Percentiles rank a stretch among this genome's conserved stretches.
Evolutionary conservation across 2,329 filamentous ascomycete species (phyloP).

Genomic region (Exophiala alcalophila): DNA sequence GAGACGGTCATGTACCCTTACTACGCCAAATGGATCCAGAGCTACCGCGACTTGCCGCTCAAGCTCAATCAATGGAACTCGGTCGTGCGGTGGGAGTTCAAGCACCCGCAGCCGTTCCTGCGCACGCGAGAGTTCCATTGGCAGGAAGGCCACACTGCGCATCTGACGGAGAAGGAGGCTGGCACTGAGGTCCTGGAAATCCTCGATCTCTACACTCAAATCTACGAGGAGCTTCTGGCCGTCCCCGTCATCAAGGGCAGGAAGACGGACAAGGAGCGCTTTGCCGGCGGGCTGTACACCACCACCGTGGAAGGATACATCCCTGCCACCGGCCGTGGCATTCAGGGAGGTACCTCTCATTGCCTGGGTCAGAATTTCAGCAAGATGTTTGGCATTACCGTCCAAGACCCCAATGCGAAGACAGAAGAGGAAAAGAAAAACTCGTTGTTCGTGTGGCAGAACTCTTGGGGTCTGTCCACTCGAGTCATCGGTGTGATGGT

Average conservation of each 20-base stretch:
- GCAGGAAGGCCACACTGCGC: constrained; percentile 95
- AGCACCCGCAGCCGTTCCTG: constrained; percentile 81
- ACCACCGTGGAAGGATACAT: constrained; percentile 98
- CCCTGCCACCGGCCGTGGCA: constrained; percentile 89
- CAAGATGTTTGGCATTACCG: constrained; percentile 98
- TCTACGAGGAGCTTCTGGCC: constrained; percentile 91
- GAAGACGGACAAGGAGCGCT: constrained; percentile 98
- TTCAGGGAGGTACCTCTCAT: constrained; percentile 94
- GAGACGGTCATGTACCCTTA: constrained; percentile 92
- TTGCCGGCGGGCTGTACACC: constrained; percentile 93
- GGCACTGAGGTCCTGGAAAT: constrained; percentile 87
- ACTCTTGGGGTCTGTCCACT: constrained; percentile 97
- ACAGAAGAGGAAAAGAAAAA: constrained; percentile 64
- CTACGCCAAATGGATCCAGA: constrained; percentile 95
- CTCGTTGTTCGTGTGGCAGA: constrained; percentile 91
- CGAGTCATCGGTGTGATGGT: constrained; percentile 98
- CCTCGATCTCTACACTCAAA: constrained; percentile 82
- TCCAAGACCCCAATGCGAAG: constrained; percentile 79
- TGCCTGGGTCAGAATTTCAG: constrained; percentile 96
- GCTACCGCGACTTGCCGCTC: constrained; percentile 89
- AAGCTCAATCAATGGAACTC: constrained; percentile 98
- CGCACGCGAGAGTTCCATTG: constrained; percentile 93
- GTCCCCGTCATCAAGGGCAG: constrained; percentile 89
- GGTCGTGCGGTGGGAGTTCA: constrained; percentile 93
- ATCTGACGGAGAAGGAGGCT: constrained; percentile 78